Base-by-base conservation (phyloP, 495 filamentous ascomycete species). In the Tuber umbilicatum region DNA sequence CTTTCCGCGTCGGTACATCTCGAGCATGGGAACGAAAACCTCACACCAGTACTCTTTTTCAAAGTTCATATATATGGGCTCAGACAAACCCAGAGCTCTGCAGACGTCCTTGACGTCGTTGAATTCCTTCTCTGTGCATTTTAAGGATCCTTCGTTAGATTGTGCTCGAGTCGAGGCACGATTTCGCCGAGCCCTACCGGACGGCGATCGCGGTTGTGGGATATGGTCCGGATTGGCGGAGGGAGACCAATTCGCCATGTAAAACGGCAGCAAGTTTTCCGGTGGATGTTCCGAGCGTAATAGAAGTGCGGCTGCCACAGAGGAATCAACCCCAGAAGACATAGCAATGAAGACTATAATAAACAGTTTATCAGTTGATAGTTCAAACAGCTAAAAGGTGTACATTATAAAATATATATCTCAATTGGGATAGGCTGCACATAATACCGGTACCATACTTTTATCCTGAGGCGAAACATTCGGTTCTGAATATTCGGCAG, bases 1-100 rank as follows among this genome's bases (percentile, higher is more conserved):
- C 42, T 37, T 45, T 41, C 80, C 80, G 6, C 60, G 39, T 12
- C 73, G 73, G 67, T 80, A 82, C 19, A 71, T 74, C 35, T 75
- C 74, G 27, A 82, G 75, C 80, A 82, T 82, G 14, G 80, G 80
- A 41, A 37, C 73, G 75, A 82, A 82, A 21, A 82, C 80, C 21
- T 82, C 80, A 41, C 73, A 71, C 80, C 80, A 82, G 70, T 82
- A 82, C 47, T 82, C 80, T 38, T 80, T 82, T 73, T 82, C 80
- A 38, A 82, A 75, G 50, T n/a, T 77, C 72, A 82, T 73, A 70
- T 73, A 74, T 60, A 75, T 70, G 35, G 80, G 80, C 14, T 70
- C 41, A 39, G 70, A 71, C 37, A 82, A 45, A 19, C 73, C 68
- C 27, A 82, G 39, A 50, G 78, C 70, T 55, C 68, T 68, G 60